phyloP scores from a whole-genome alignment of 345 rosid species.

The Citrus inodora region DNA sequence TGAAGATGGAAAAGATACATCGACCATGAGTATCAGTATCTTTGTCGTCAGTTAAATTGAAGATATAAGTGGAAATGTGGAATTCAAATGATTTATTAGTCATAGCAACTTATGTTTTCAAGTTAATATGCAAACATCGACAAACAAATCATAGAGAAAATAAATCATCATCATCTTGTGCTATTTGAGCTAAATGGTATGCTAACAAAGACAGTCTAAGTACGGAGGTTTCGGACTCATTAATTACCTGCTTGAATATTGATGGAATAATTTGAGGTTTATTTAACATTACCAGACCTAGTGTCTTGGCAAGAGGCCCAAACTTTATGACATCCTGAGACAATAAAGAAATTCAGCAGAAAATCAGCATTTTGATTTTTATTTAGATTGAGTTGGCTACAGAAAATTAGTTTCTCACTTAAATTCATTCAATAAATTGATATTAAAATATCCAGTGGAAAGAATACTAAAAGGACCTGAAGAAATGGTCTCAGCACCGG shows the following conservation, averaged over 20 bases:
- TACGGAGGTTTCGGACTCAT: neutral
- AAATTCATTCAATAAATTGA: neutral
- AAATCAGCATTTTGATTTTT: neutral
- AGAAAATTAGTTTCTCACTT: neutral
- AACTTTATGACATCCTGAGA: slow-evolving; percentile 80
- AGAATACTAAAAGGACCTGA: slow-evolving; percentile 43
- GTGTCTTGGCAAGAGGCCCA: slow-evolving; percentile 81
- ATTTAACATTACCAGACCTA: slow-evolving; percentile 84
- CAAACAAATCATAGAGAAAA: neutral
- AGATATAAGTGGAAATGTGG: neutral
- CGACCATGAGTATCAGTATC: neutral
- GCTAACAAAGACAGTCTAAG: neutral
- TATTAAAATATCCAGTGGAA: neutral
- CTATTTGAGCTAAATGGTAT: no score
- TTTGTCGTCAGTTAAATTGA: neutral
- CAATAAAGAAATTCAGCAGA: neutral
- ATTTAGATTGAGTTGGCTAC: neutral
- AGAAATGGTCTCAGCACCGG: slow-evolving; percentile 90
- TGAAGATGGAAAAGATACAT: slow-evolving; percentile 25
- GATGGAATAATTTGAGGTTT: slow-evolving; percentile 86
- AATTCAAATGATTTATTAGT: neutral
- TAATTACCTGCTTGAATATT: slow-evolving; percentile 74
- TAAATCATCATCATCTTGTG: neutral
- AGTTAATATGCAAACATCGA: neutral
- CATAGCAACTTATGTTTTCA: neutral